These are phyloP conservation scores for Seiridium unicorne DNA, from an alignment of 2,329 filamentous ascomycete genomes.

Conservation along the genomic window DNA sequence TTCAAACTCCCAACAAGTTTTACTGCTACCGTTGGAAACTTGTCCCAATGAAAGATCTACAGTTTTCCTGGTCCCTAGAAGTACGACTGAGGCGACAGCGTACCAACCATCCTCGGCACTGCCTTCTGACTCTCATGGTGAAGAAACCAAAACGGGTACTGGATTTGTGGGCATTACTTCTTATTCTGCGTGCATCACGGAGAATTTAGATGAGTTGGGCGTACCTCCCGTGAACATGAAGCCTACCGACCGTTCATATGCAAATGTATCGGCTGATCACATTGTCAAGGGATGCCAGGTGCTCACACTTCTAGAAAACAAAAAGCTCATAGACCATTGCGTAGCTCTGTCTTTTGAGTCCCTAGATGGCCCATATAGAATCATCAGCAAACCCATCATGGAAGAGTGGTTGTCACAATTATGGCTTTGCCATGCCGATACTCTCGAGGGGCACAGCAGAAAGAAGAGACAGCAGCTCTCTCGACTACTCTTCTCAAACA, in stretches of 20 bases:
- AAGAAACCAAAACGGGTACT: slow-evolving; percentile 16
- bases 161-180: slow-evolving; percentile 30
- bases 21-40: too few relatives aligned
- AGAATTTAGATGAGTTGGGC: slow-evolving; percentile 26
- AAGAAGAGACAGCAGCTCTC: background rate
- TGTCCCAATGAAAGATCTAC: too few relatives aligned
- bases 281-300: slow-evolving; percentile 28
- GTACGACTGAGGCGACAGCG: background rate
- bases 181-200: slow-evolving; percentile 27
- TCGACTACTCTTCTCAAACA: background rate
- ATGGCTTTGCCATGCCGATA: background rate
- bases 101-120: slow-evolving; percentile 25
- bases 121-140: slow-evolving; percentile 17
- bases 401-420: slow-evolving; percentile 11
- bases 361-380: slow-evolving; percentile 20
- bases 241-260: slow-evolving; percentile 20
- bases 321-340: slow-evolving; percentile 23
- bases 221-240: slow-evolving; percentile 21
- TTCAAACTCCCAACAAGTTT: too few relatives aligned
- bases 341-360: slow-evolving; percentile 26
- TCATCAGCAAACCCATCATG: slow-evolving; percentile 27
- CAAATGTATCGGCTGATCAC: slow-evolving; percentile 25
- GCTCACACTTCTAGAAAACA: slow-evolving; percentile 29
- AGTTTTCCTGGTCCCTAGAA: too few relatives aligned
- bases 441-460: background rate